phyloP scores from a whole-genome alignment of 192 early-diverging fungal species.

The Umbelopsis sp. region DNA sequence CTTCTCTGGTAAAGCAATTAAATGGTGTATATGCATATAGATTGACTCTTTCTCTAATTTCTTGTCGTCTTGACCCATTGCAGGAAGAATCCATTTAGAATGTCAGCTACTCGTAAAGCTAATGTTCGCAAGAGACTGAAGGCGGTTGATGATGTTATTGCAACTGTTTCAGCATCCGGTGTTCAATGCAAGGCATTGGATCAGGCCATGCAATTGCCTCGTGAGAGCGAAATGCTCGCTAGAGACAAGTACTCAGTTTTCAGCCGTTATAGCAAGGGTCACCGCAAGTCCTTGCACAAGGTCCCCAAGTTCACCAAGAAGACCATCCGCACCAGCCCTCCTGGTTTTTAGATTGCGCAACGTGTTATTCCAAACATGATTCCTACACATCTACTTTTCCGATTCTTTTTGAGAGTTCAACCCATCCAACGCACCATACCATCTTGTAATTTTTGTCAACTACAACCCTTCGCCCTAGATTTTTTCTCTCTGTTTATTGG shows the following conservation, averaged over 20 bases:
- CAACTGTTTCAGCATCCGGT: conserved; percentile 66
- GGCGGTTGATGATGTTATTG: conserved; percentile 77
- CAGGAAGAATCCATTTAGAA: conserved; percentile 56
- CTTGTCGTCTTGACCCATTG: background rate
- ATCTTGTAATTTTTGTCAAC: background rate
- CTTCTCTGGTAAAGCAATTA: conserved; percentile 50
- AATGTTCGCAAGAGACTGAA: conserved; percentile 86
- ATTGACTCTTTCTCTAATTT: background rate
- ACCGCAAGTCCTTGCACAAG: conserved; percentile 82
- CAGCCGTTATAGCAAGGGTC: conserved; percentile 65
- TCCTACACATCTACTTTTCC: background rate
- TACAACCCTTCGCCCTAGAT: background rate
- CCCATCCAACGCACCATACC: background rate
- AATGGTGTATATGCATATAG: no score
- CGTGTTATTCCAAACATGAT: no score
- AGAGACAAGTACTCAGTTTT: conserved; percentile 85
- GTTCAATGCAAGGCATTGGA: conserved; percentile 76
- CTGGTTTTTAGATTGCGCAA: conserved; percentile 55
- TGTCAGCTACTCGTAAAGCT: conserved; percentile 80
- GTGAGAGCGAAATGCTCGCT: conserved; percentile 71
- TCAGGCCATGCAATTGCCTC: conserved; percentile 62
- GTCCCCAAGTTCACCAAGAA: conserved; percentile 87
- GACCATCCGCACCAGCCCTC: conserved; percentile 70
- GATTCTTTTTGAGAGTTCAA: no score
- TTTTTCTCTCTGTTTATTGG: background rate